Percentiles rank a stretch among this genome's conserved stretches.
Conservation (phyloP, 192 early-diverging fungal genomes). For the Coemansia sp. region DNA sequence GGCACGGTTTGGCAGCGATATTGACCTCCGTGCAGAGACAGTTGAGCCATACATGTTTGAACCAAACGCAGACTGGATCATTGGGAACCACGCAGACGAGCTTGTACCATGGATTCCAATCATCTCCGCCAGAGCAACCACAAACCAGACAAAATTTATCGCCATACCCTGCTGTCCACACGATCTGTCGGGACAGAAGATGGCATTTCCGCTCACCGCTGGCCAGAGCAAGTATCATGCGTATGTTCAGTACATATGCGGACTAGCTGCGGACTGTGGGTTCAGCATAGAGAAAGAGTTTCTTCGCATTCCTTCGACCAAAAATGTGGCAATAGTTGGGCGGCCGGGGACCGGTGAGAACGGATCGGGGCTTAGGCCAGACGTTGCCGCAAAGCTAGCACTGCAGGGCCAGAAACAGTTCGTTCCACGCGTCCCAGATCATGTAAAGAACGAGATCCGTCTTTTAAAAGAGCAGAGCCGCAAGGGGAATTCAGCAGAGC, state of each 20-base stretch:
- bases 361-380: not conserved
- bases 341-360: slow-evolving; percentile 13
- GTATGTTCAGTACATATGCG: slow-evolving; percentile 64
- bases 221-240: slow-evolving; percentile 67
- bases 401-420: slow-evolving; percentile 13
- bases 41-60: slow-evolving; percentile 48
- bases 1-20: slow-evolving; percentile 55
- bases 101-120: slow-evolving; percentile 84
- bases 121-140: slow-evolving; percentile 58
- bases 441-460: slow-evolving; percentile 40
- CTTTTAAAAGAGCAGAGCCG: slow-evolving; percentile 30
- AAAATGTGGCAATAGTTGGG: slow-evolving; percentile 74
- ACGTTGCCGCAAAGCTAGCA: not conserved
- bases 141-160: slow-evolving; percentile 47
- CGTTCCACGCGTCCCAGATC: slow-evolving; percentile 41
- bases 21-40: slow-evolving; percentile 58
- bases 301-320: slow-evolving; percentile 79
- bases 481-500: not conserved
- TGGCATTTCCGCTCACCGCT: slow-evolving; percentile 37
- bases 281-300: slow-evolving; percentile 64
- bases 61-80: slow-evolving; percentile 64
- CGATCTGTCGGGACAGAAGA: slow-evolving; percentile 66
- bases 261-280: slow-evolving; percentile 59
- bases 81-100: slow-evolving; percentile 90
- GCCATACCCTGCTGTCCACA: slow-evolving; percentile 86